These are phyloP conservation scores for Phytomonas francai DNA, from an alignment of 208 protist species.

Conservation along the genomic window DNA sequence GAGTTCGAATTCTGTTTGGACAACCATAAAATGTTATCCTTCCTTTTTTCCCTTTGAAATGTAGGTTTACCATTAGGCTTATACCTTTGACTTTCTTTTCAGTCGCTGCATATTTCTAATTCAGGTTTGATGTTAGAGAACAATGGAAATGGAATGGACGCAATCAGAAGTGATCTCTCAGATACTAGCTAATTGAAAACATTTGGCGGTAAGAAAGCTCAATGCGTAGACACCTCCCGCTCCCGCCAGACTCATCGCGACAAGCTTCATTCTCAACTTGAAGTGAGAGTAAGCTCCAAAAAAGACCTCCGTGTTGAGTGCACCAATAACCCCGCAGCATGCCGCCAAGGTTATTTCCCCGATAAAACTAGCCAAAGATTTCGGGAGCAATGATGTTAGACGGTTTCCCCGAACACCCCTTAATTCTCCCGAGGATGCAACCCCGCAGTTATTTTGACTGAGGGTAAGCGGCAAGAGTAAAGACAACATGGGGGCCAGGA, in stretches of 20 bases:
- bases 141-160: neutral
- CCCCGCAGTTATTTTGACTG: neutral
- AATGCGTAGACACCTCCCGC: slow-evolving; percentile 12
- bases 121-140: neutral
- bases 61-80: neutral
- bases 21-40: neutral
- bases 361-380: neutral
- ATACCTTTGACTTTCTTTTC: neutral
- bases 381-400: neutral
- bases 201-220: neutral
- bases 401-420: neutral
- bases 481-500: neutral
- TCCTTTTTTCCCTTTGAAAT: neutral
- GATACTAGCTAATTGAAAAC: neutral
- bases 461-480: slow-evolving; percentile 21
- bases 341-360: neutral
- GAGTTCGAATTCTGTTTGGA: neutral
- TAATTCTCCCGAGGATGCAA: neutral
- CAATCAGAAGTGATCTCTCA: neutral
- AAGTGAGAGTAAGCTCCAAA: slow-evolving; percentile 63
- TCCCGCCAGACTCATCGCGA: slow-evolving; percentile 15
- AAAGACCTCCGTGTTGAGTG: slow-evolving; percentile 68
- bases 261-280: slow-evolving; percentile 31
- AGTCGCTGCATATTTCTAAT: neutral
- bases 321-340: slow-evolving; percentile 11